phyloP scores from a whole-genome alignment of 306 rosid genomes.

The Lathyrus aphaca region DNA sequence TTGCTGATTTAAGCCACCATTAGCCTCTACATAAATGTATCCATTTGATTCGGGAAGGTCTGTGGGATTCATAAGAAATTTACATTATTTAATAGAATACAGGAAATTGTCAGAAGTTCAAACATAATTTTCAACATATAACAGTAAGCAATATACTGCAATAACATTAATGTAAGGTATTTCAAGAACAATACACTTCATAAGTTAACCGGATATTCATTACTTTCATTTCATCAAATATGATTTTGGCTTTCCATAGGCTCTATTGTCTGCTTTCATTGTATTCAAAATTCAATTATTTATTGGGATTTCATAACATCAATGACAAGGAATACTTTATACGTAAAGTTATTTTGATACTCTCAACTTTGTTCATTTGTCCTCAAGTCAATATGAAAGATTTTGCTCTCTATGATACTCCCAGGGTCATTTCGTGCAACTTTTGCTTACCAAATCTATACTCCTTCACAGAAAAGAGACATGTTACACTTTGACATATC shows the following conservation, averaged over 20 bases:
- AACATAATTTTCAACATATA: not conserved
- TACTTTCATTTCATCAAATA: conserved; percentile 1
- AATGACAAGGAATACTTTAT: conserved; percentile 3
- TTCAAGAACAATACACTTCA: conserved; percentile 6
- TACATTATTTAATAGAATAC: conserved; percentile 30
- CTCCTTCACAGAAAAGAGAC: conserved; percentile 13
- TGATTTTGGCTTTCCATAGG: conserved; percentile 13
- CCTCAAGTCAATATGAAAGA: not conserved
- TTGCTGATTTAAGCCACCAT: conserved; percentile 91
- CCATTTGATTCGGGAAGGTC: conserved; percentile 85
- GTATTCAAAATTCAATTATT: conserved; percentile 7
- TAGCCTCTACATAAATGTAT: conserved; percentile 79
- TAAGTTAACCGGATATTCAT: conserved; percentile 13
- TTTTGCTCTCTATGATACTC: not conserved
- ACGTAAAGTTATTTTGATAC: conserved; percentile 1
- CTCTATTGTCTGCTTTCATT: conserved; percentile 2
- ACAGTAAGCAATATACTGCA: conserved; percentile 16
- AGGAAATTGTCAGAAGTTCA: conserved; percentile 13
- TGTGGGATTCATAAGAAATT: conserved; percentile 35
- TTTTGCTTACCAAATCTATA: not conserved
- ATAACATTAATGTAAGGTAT: conserved; percentile 6
- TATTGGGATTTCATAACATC: not conserved
- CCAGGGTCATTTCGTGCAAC: not conserved
- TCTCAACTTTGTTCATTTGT: not conserved
- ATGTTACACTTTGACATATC: not conserved